Base-by-base conservation (phyloP, 2,329 filamentous ascomycete genomes). In the Ascochyta koolunga region DNA sequence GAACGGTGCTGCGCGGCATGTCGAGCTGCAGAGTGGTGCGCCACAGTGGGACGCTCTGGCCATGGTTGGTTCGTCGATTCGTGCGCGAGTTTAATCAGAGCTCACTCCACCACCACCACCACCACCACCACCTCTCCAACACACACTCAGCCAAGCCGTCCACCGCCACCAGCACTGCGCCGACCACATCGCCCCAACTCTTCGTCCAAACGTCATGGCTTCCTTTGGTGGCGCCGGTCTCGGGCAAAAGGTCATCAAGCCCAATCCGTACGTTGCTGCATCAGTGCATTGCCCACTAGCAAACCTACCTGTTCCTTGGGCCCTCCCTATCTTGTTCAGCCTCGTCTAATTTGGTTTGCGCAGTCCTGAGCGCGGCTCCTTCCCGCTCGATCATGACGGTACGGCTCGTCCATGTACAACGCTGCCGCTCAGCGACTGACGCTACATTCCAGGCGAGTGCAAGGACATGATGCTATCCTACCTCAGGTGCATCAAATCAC, bases 371-470 rank as follows among this genome's bases (percentile, higher is more conserved):
- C 87, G 93, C 67, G 93, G 93, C 50, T 96, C 91, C 67, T 98
- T 98, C 71, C 93, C 93, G n/a, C 86, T 98, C 50, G 93, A 98
- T 76, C 93, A 97, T 68, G 92, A 96, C 75, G 91, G 86, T 87
- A 78, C 43, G 70, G 54, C 48, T 32, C 43, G 50, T 43, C 31
- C 36, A 52, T 90, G 88, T 89, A 69, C n/a, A 15, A 33, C 39
- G 9, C 19, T 33, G 13, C 32, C 32, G 7, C 48, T 38, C 24
- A 31, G 29, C 15, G 16, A 39, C 64, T 72, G 56, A 72, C 59
- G 36, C 46, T 46, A 21, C 56, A 64, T 66, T 59, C 56, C 61
- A 95, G 91, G 91, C 69, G 95, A 99, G 80, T 99, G 95, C 82
- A 97, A 93, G 74, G 81, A 88, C 54, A 85, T 96, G 61, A 98